phyloP scores from a whole-genome alignment of 768 basidiomycete species.

The Pholiota molesta region DNA sequence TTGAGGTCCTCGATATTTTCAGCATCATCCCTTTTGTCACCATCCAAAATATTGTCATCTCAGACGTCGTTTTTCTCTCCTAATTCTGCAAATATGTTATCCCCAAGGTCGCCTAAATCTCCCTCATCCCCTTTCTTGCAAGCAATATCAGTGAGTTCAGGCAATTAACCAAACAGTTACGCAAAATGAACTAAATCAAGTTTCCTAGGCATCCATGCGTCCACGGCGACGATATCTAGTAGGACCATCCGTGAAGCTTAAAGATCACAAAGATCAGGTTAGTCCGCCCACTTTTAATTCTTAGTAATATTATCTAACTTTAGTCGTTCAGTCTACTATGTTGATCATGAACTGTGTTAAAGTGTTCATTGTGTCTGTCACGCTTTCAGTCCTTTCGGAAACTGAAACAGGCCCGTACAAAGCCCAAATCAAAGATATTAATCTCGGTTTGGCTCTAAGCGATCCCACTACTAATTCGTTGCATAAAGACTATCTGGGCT shows the following conservation, averaged over 20 bases:
- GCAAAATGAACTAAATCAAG: conserved; percentile 3
- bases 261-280: conserved; percentile 42
- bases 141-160: conserved; percentile 45
- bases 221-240: conserved; percentile 41
- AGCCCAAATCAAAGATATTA: conserved; percentile 43
- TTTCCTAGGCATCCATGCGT: conserved; percentile 48
- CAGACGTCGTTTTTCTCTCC: conserved; percentile 22
- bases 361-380: conserved; percentile 50
- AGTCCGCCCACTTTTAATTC: conserved; percentile 17
- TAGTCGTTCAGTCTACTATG: conserved; percentile 41
- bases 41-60: conserved; percentile 20
- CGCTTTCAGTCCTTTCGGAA: conserved; percentile 40
- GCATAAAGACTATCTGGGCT: conserved; percentile 60
- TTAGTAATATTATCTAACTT: neutral
- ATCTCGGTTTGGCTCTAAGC: conserved; percentile 48
- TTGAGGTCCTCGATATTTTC: conserved; percentile 32
- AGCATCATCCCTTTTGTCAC: conserved; percentile 25
- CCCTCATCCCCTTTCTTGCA: conserved; percentile 42
- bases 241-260: conserved; percentile 41
- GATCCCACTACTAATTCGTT: conserved; percentile 44
- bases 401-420: conserved; percentile 42
- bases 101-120: conserved; percentile 29
- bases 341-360: conserved; percentile 46
- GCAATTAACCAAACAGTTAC: neutral
- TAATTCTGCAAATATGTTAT: conserved; percentile 19